A percentile compares a stretch with the other conserved stretches of the same genome.
phyloP scores from a whole-genome alignment of 2,329 filamentous ascomycete species.

The Sporothrix phasma region DNA sequence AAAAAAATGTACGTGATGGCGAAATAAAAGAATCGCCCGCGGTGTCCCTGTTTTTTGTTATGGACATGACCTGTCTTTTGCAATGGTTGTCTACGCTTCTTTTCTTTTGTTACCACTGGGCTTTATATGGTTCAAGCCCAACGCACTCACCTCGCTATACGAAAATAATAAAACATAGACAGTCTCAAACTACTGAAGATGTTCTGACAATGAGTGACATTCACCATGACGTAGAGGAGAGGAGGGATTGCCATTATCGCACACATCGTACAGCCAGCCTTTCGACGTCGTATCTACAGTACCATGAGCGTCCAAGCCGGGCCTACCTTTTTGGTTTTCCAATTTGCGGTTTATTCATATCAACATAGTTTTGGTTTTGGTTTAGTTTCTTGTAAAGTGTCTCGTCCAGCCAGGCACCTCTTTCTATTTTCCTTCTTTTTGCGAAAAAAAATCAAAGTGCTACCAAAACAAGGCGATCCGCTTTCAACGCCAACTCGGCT shows the following conservation, averaged over 20 bases:
- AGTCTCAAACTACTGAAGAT: neutral
- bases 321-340: neutral
- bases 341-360: neutral
- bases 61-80: neutral
- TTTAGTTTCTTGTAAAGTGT: neutral
- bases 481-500: neutral
- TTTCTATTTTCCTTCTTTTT: neutral
- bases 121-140: neutral
- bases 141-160: constrained; percentile 6
- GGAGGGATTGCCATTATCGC: neutral
- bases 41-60: neutral
- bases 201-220: neutral
- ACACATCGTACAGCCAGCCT: neutral
- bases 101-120: neutral
- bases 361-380: neutral
- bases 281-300: no score
- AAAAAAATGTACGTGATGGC: neutral
- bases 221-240: neutral
- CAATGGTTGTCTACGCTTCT: neutral
- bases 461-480: constrained; percentile 4
- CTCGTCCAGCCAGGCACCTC: neutral
- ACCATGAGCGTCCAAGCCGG: no score
- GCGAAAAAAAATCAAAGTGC: neutral
- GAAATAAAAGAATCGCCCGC: neutral
- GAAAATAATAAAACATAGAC: neutral